Evolutionary conservation across 1,139 yeast genomes (phyloP).

Genomic region (Pichia sp.): DNA sequence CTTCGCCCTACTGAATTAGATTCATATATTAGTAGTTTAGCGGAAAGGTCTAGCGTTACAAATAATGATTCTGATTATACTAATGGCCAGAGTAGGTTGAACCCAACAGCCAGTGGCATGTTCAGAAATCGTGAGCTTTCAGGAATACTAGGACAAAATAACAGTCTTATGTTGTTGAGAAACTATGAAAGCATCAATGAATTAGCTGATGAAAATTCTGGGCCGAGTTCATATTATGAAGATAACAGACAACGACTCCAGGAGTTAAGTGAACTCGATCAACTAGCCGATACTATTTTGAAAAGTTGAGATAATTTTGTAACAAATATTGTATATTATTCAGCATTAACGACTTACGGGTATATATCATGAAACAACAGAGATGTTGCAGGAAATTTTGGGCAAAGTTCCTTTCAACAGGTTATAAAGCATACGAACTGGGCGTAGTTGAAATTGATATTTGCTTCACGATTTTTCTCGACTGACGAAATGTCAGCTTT

Average conservation of each 20-base stretch:
- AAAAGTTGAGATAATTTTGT: constrained; percentile 14
- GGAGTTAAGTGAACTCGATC: constrained; percentile 37
- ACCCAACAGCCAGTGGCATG: background rate
- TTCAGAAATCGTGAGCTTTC: background rate
- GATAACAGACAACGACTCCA: constrained; percentile 13
- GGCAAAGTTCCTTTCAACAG: background rate
- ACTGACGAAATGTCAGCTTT: constrained; percentile 21
- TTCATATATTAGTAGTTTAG: background rate
- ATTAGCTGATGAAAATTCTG: background rate
- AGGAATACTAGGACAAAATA: background rate
- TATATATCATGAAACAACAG: background rate
- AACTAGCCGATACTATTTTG: constrained; percentile 28
- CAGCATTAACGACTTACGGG: background rate
- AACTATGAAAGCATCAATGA: constrained; percentile 1
- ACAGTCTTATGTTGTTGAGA: constrained; percentile 12
- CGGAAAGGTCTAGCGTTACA: background rate
- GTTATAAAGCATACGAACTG: constrained; percentile 28
- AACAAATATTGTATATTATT: background rate
- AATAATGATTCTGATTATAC: background rate
- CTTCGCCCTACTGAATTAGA: background rate
- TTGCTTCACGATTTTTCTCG: constrained; percentile 20
- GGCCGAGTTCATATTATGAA: background rate
- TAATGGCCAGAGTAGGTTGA: background rate
- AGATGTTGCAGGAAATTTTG: background rate
- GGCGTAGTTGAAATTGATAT: constrained; percentile 23